Percentiles rank a stretch among this genome's conserved stretches.
Conservation (phyloP, 345 rosid genomes). For the Dimocarpus longan region DNA sequence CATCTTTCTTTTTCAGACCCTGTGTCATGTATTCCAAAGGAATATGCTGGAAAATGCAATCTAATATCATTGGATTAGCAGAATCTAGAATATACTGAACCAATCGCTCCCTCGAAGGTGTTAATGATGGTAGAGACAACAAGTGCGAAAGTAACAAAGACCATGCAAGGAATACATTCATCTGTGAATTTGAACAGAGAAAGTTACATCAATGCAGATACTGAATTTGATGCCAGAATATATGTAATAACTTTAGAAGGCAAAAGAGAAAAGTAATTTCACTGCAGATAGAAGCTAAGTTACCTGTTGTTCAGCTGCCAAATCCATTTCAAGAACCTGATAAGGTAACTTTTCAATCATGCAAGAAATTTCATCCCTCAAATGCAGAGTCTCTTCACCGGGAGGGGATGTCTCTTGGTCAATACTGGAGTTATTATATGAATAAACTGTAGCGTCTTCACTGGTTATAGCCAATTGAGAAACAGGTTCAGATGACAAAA, state of each 20-base stretch:
- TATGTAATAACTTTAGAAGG: conserved; percentile 7
- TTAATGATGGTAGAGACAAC: conserved; percentile 59
- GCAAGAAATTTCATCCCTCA: conserved; percentile 70
- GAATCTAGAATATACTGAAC: conserved; percentile 81
- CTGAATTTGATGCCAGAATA: not conserved
- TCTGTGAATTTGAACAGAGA: conserved; percentile 50
- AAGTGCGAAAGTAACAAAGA: conserved; percentile 83
- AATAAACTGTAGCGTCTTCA: conserved; percentile 45
- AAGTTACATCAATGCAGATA: conserved; percentile 3
- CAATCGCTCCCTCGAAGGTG: conserved; percentile 68
- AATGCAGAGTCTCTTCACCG: conserved; percentile 54
- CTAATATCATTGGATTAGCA: conserved; percentile 61
- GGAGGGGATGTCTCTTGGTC: conserved; percentile 43
- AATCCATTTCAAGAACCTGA: conserved; percentile 75
- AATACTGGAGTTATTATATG: conserved; percentile 37
- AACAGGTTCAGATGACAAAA: conserved; percentile 81
- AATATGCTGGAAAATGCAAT: conserved; percentile 93
- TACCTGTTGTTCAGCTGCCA: conserved; percentile 75
- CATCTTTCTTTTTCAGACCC: conserved; percentile 73
- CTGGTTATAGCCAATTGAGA: conserved; percentile 59
- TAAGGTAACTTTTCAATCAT: conserved; percentile 66
- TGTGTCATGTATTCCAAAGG: conserved; percentile 62
- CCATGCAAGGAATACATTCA: conserved; percentile 81
- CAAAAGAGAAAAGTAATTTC: conserved; percentile 3
- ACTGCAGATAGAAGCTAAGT: conserved; percentile 20